These are phyloP conservation scores for Ceratocystis papillata DNA, from an alignment of 2,329 filamentous ascomycete genomes.

Conservation along the genomic window DNA sequence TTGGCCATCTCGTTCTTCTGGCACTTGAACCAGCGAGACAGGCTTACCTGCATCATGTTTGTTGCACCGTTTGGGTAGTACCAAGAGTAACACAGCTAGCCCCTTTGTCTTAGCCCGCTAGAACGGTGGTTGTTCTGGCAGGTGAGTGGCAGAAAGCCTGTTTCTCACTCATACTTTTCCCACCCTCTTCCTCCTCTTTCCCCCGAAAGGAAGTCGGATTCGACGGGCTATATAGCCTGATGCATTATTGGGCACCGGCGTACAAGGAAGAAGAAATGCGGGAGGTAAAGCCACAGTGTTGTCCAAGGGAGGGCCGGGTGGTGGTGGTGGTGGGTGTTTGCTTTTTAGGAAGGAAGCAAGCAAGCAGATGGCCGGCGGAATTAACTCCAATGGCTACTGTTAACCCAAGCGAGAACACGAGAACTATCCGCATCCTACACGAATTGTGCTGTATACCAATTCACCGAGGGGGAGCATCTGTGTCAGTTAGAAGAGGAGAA, in stretches of 20 bases:
- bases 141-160: conserved; percentile 3
- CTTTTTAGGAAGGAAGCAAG: not conserved
- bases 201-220: not conserved
- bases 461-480: not conserved
- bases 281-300: not conserved
- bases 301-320: not conserved
- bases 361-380: not conserved
- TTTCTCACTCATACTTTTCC: not conserved
- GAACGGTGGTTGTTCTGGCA: conserved; percentile 1
- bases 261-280: not conserved
- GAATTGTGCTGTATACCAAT: too few relatives aligned
- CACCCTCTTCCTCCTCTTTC: not conserved
- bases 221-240: not conserved
- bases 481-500: conserved; percentile 1
- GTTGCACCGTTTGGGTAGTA: not conserved
- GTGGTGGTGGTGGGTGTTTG: not conserved
- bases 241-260: not conserved
- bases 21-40: not conserved
- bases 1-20: not conserved
- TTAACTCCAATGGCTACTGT: not conserved
- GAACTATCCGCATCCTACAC: not conserved
- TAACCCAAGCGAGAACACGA: not conserved
- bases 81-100: not conserved
- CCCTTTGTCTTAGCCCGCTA: conserved; percentile 6
- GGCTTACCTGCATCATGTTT: conserved; percentile 4